phyloP scores from a whole-genome alignment of 371 early-diverging fungal genomes.

The Syncephalastrum contaminatum region DNA sequence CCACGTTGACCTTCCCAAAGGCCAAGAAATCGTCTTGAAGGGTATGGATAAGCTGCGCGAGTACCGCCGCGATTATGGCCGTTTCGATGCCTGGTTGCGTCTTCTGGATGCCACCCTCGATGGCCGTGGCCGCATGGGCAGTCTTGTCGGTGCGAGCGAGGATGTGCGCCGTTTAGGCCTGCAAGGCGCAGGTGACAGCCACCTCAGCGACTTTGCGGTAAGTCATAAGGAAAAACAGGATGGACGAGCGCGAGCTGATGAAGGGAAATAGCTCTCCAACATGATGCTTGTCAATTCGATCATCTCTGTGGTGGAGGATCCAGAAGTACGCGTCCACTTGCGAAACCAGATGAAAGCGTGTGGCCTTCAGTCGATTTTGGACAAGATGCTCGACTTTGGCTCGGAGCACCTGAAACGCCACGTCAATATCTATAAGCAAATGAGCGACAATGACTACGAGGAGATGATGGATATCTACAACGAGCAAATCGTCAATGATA shows the following conservation, averaged over 20 bases:
- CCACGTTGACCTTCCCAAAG: slow-evolving; percentile 76
- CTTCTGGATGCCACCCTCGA: slow-evolving; percentile 76
- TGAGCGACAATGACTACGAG: slow-evolving; percentile 75
- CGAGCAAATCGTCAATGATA: slow-evolving; percentile 69
- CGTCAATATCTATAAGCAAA: slow-evolving; percentile 73
- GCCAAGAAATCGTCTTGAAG: slow-evolving; percentile 78
- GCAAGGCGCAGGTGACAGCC: slow-evolving; percentile 61
- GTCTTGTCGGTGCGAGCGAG: slow-evolving; percentile 77
- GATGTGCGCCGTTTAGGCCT: slow-evolving; percentile 63
- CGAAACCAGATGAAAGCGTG: slow-evolving; percentile 76
- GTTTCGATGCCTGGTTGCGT: slow-evolving; percentile 83
- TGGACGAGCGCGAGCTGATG: not conserved
- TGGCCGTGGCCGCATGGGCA: slow-evolving; percentile 80
- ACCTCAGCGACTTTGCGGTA: slow-evolving; percentile 79
- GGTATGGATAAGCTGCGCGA: slow-evolving; percentile 66
- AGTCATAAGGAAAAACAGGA: slow-evolving; percentile 7
- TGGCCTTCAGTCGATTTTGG: slow-evolving; percentile 67
- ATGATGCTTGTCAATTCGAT: slow-evolving; percentile 84
- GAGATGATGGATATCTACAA: slow-evolving; percentile 79
- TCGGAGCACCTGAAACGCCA: slow-evolving; percentile 74
- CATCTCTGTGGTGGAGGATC: slow-evolving; percentile 75
- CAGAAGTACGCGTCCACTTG: slow-evolving; percentile 74
- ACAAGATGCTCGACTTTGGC: slow-evolving; percentile 73
- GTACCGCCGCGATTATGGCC: slow-evolving; percentile 56
- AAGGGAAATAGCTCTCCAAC: slow-evolving; percentile 58